Evolutionary conservation across 371 early-diverging fungal species (phyloP), one percentile per base, ranked within the genome.

Genomic region (Quaeritorhiza haematococci): DNA sequence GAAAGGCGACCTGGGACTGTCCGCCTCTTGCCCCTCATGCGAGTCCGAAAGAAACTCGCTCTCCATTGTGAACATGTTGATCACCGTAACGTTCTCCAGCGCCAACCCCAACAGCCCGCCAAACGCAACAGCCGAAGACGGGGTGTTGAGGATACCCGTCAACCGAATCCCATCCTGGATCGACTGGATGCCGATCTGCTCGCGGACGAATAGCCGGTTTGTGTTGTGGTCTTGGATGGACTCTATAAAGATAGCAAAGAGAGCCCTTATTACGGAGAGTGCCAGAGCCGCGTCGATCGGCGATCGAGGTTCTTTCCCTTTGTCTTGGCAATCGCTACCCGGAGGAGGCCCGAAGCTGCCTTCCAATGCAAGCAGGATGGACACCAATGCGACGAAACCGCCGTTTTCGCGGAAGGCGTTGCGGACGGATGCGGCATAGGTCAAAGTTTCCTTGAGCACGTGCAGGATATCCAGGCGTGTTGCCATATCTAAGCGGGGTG

Each of bases 81-180:
- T 54, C 0, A 83, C 44, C 0, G 56, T 63, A 10, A 72, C 73
- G 45, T 82, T 72, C 29, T 83, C 83, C 10, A 83, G 61, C 3
- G 82, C 81, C 58, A 86, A 81, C 2, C 78, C 78, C 56, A 88
- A 77, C 5, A 87, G 61, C 7, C 83, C 72, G 10, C 86, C 86
- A 51, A 86, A 76, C 34, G 80, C 63, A 24, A 71, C 64, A 8
- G 67, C 58, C 0, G 80, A 66, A 35, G 69, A 62, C 15, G 59
- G 42, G 8, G 62, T 57, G 4, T 65, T 67, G 33, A 86, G 61
- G 5, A 78, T 80, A 3, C 81, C 85, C 1, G 85, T 87, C 56
- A 84, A 51, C 5, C 58, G 62, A 17, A 88, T 63, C 2, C 84
- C 82, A 56, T 88, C 83, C 44, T 84, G 80, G 1, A 62, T 42